Evolutionary conservation across 2,329 filamentous ascomycete genomes (phyloP).

Genomic region (Colletotrichum tabaci): DNA sequence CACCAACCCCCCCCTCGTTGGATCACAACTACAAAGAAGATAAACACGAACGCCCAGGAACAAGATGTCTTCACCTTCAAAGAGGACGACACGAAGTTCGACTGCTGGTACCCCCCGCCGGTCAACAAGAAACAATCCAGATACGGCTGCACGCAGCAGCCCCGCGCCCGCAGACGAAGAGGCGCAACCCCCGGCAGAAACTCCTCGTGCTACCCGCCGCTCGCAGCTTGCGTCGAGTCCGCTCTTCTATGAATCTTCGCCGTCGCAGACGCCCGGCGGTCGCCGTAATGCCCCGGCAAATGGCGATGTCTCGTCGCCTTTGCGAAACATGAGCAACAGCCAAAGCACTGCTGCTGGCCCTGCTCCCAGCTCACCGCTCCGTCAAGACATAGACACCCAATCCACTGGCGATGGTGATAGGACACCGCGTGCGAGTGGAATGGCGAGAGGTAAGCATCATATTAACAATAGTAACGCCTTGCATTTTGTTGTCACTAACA

Average conservation of each 20-base stretch:
- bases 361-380: conserved; percentile 71
- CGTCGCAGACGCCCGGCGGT: conserved; percentile 49
- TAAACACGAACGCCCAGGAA: background rate
- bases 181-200: conserved; percentile 48
- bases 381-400: conserved; percentile 72
- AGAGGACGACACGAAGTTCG: conserved; percentile 66
- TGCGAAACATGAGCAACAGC: conserved; percentile 70
- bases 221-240: conserved; percentile 81
- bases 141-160: conserved; percentile 60
- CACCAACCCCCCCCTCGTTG: conserved; percentile 30
- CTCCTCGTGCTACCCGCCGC: conserved; percentile 62
- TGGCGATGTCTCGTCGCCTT: conserved; percentile 65
- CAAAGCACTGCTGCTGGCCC: conserved; percentile 63
- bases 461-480: conserved; percentile 1
- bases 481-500: conserved; percentile 1
- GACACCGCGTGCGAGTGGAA: conserved; percentile 78
- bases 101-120: conserved; percentile 61
- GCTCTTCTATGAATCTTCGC: conserved; percentile 78
- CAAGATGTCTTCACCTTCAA: conserved; percentile 60
- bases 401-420: conserved; percentile 69
- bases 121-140: conserved; percentile 47
- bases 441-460: conserved; percentile 72
- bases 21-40: conserved; percentile 30
- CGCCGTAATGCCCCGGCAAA: conserved; percentile 50
- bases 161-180: conserved; percentile 51